Percentiles rank a stretch among this genome's conserved stretches.
Conservation (phyloP, 768 basidiomycete genomes). For the Phanerochaete carnosa region DNA sequence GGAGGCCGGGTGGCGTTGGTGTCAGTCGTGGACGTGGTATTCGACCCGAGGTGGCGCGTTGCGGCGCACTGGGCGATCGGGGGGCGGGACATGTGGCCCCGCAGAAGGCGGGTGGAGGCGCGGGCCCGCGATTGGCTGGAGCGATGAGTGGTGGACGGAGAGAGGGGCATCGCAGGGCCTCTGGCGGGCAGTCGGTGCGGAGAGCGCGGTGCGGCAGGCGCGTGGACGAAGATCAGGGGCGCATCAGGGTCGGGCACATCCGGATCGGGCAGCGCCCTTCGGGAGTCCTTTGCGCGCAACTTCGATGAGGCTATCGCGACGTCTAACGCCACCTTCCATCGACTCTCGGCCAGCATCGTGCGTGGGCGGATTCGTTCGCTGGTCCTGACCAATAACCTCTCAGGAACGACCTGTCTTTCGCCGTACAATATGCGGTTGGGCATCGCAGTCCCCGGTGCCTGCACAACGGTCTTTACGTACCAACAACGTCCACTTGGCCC, state of each 20-base stretch:
- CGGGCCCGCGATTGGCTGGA: too few species aligned
- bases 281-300: background rate
- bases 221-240: background rate
- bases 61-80: too few species aligned
- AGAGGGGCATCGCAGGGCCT: too few species aligned
- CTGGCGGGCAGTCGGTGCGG: background rate
- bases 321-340: background rate
- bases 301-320: background rate
- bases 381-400: background rate
- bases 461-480: background rate
- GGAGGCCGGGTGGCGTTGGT: too few species aligned
- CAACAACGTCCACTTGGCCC: too few species aligned
- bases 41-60: too few species aligned
- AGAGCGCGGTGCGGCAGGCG: background rate
- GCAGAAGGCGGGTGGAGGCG: too few species aligned
- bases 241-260: background rate
- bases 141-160: too few species aligned
- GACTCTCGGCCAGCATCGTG: background rate
- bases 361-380: background rate
- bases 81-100: too few species aligned
- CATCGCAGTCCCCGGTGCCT: background rate
- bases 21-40: too few species aligned
- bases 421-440: background rate
- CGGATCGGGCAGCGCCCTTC: too few species aligned
- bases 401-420: background rate